Base-by-base conservation (phyloP, 2,329 filamentous ascomycete species). In the Ilyonectria destructans region DNA sequence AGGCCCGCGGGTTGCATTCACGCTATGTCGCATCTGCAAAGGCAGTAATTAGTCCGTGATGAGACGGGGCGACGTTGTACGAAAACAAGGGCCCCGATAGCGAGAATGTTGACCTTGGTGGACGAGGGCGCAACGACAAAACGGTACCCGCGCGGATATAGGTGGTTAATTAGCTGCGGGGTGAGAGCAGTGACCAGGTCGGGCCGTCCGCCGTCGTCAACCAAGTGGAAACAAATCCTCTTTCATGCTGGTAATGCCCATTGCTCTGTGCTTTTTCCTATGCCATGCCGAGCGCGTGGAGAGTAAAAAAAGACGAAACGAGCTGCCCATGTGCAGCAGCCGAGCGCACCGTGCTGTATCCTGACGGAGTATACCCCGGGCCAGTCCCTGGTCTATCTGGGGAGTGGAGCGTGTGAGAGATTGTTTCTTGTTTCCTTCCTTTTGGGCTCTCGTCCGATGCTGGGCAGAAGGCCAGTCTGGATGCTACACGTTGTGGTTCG, bases 181-280 rank as follows among this genome's bases (percentile, higher is more conserved):
- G 31, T 15, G 40, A n/a, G 33, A 49, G 51, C 21, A 29, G 54
- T 43, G 54, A 13, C 61, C 33, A 58, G 8, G 46, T 64, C 51
- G 51, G 59, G 31, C 40, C 40, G 51, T 33, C 40, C 33, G 19
- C 15, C 10, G 23, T n/a, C 19, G 37, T 66, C 45, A 66, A 66
- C 61, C 51, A 57, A 48, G 35, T 23, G 56, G 63, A 66, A 66
- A 61, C 58, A 66, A 58, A 66, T 66, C 63, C 51, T 66, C 15
- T 40, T 66, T 66, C 58, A 66, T 66, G 63, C 63, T 57, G 40
- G 33, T 48, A 52, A 59, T 56, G 51, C 31, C 31, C 33, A 35
- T 37, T 61, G 57, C 62, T 52, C 52, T 54, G 45, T 58, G 58
- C 58, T 49, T 45, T 60, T 23, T 29, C 17, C 40, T 13, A 58